Evolutionary conservation across 352 stramenopile species (phyloP).

Genomic region (Phytopythium aichiense): DNA sequence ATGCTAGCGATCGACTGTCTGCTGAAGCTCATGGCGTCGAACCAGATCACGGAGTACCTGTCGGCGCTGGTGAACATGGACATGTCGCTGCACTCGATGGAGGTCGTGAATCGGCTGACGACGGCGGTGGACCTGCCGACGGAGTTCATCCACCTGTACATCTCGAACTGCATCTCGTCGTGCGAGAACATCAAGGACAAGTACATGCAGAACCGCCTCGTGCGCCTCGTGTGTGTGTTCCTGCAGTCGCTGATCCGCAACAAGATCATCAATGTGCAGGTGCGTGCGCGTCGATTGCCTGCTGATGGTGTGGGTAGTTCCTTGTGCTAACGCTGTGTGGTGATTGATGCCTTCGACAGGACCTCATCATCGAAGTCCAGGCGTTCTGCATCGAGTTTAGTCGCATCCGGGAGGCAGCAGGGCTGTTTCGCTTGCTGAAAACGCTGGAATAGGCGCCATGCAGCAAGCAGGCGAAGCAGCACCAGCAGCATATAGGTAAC

Average conservation of each 20-base stretch:
- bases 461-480: slow-evolving; percentile 16
- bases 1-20: slow-evolving; percentile 97
- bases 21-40: slow-evolving; percentile 87
- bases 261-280: slow-evolving; percentile 98
- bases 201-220: slow-evolving; percentile 96
- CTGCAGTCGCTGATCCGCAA: slow-evolving; percentile 98
- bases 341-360: slow-evolving; percentile 34
- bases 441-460: slow-evolving; percentile 86
- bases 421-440: slow-evolving; percentile 97
- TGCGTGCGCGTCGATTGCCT: slow-evolving; percentile 27
- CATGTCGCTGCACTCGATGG: slow-evolving; percentile 99
- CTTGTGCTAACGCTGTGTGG: slow-evolving; percentile 16
- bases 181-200: slow-evolving; percentile 99
- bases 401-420: slow-evolving; percentile 95
- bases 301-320: neutral
- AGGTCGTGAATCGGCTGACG: slow-evolving; percentile 94
- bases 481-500: slow-evolving; percentile 11
- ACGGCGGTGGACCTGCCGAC: slow-evolving; percentile 92
- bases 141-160: slow-evolving; percentile 99
- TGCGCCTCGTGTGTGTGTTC: slow-evolving; percentile 98
- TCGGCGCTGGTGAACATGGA: slow-evolving; percentile 98
- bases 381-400: slow-evolving; percentile 99
- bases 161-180: slow-evolving; percentile 98
- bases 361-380: slow-evolving; percentile 98
- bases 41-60: slow-evolving; percentile 95